A percentile compares a stretch with the other conserved stretches of the same genome.
phyloP scores from a whole-genome alignment of 2,329 filamentous ascomycete species.

The Trichophyton mentagrophytes region DNA sequence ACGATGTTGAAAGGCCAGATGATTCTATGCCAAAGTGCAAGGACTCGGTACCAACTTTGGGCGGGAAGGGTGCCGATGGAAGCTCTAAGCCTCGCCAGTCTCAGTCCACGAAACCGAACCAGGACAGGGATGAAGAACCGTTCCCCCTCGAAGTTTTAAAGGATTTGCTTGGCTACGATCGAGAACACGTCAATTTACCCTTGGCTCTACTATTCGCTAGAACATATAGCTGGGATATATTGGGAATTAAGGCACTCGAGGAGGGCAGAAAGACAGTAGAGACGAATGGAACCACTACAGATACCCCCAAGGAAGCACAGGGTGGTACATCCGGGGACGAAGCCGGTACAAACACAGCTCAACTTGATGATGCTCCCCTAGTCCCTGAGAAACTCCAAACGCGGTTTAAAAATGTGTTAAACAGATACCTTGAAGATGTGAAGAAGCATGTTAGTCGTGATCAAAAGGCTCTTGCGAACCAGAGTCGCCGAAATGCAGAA shows the following conservation, averaged over 20 bases:
- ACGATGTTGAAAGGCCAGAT: slow-evolving; percentile 53
- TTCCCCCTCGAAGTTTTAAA: slow-evolving; percentile 97
- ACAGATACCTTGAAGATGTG: slow-evolving; percentile 83
- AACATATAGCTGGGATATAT: slow-evolving; percentile 86
- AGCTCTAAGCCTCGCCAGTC: slow-evolving; percentile 51
- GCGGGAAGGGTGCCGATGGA: slow-evolving; percentile 37
- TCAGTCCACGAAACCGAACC: slow-evolving; percentile 45
- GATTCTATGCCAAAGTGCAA: slow-evolving; percentile 44
- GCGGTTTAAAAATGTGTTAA: slow-evolving; percentile 73
- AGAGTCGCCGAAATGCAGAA: slow-evolving; percentile 90
- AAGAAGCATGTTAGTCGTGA: slow-evolving; percentile 80
- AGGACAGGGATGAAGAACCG: slow-evolving; percentile 63
- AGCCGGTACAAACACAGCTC: slow-evolving; percentile 33
- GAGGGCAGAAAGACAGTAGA: slow-evolving; percentile 76
- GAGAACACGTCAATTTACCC: slow-evolving; percentile 81
- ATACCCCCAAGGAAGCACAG: slow-evolving; percentile 35
- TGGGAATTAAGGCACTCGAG: slow-evolving; percentile 61
- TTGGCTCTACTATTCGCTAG: slow-evolving; percentile 92
- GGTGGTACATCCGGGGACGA: slow-evolving; percentile 42
- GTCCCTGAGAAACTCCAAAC: slow-evolving; percentile 65
- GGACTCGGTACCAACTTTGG: slow-evolving; percentile 33
- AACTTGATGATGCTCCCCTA: slow-evolving; percentile 57
- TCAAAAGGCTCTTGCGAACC: slow-evolving; percentile 73
- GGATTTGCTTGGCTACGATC: slow-evolving; percentile 84
- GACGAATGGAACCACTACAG: slow-evolving; percentile 58